Evolutionary conservation across 192 early-diverging fungal genomes (phyloP).

Genomic region (Pecoramyces ruminantium): DNA sequence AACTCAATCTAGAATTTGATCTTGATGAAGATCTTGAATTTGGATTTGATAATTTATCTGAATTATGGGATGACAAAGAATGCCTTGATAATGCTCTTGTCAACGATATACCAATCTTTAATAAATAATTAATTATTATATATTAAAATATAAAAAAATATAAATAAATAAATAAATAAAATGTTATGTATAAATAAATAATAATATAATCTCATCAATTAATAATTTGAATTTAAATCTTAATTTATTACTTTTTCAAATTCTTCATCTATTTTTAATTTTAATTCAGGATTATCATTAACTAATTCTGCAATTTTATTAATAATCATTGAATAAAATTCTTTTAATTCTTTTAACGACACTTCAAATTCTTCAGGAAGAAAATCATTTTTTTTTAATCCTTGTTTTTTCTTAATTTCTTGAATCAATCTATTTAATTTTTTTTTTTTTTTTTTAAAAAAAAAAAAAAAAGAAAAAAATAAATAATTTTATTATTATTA

Average conservation of each 20-base stretch:
- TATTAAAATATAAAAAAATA: too few species aligned
- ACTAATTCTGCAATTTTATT: neutral
- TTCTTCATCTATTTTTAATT: neutral
- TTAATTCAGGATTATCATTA: neutral
- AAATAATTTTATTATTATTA: too few species aligned
- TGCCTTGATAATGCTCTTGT: neutral
- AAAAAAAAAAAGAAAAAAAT: too few species aligned
- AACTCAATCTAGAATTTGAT: neutral
- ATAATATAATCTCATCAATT: too few species aligned
- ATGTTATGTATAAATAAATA: too few species aligned
- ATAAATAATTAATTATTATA: too few species aligned
- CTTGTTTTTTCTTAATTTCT: neutral
- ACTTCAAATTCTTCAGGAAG: neutral
- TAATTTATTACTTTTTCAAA: neutral
- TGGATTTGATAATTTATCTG: neutral
- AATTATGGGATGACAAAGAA: neutral
- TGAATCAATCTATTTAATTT: neutral
- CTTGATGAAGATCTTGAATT: neutral
- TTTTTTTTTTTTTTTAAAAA: too few species aligned
- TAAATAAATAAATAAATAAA: too few species aligned
- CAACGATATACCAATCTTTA: neutral
- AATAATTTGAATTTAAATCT: too few species aligned
- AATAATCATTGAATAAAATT: neutral
- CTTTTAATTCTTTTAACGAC: neutral
- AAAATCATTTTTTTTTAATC: neutral